These are phyloP conservation scores for Magnaporthales sp. DNA, from an alignment of 2,329 filamentous ascomycete genomes.

Conservation along the genomic window DNA sequence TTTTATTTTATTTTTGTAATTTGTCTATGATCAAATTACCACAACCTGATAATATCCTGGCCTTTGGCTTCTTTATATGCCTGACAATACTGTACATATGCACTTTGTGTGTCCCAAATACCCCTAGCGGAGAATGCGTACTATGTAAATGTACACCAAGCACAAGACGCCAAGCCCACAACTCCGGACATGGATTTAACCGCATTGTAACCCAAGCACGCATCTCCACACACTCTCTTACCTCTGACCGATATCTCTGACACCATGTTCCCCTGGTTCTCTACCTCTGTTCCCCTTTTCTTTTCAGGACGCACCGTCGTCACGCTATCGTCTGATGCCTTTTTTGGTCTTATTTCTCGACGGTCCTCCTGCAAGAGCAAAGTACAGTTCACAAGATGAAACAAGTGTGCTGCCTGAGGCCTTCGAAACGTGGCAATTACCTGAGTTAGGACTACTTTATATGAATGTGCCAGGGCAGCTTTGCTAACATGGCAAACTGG, in stretches of 20 bases:
- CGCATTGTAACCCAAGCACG: background rate
- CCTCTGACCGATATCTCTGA: background rate
- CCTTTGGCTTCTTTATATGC: background rate
- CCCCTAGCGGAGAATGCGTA: background rate
- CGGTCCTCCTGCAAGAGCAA: background rate
- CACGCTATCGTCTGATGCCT: background rate
- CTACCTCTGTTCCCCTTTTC: background rate
- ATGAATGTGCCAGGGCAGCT: no score
- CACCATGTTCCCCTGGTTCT: background rate
- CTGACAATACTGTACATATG: no score
- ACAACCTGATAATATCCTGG: background rate
- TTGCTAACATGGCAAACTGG: no score
- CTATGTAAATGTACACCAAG: background rate
- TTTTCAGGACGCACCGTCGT: background rate
- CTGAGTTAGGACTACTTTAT: no score
- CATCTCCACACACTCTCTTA: background rate
- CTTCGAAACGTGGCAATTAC: no score
- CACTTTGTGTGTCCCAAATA: no score
- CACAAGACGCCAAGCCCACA: background rate
- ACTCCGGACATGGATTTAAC: conserved; percentile 1
- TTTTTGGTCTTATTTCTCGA: background rate
- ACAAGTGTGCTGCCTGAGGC: background rate
- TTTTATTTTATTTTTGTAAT: background rate
- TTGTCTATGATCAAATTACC: background rate
- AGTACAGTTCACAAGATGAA: background rate